phyloP scores from a whole-genome alignment of 2,329 filamentous ascomycete species.

The Thelonectria olida region DNA sequence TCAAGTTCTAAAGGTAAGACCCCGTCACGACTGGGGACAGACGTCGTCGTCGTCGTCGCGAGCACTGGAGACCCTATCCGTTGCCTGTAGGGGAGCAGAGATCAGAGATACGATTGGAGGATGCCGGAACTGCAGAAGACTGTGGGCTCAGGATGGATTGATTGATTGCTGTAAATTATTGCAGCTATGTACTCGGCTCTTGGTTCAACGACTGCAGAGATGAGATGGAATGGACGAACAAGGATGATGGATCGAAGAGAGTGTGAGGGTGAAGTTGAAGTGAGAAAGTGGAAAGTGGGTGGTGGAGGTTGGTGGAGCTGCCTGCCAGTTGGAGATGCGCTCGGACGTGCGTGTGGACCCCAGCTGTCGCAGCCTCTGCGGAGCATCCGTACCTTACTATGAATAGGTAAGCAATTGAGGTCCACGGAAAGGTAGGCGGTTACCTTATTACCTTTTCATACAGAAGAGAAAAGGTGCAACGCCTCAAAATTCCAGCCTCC shows the following conservation, averaged over 20 bases:
- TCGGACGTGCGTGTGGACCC: not conserved
- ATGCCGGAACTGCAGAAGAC: no score
- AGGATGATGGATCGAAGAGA: not conserved
- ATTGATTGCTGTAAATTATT: not conserved
- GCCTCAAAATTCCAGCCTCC: not conserved
- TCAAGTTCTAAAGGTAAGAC: constrained; percentile 7
- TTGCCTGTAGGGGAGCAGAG: no score
- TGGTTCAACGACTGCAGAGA: not conserved
- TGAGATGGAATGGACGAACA: not conserved
- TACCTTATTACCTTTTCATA: not conserved
- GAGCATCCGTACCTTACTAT: not conserved
- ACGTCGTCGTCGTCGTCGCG: not conserved
- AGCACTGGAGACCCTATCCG: no score
- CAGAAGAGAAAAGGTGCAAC: not conserved
- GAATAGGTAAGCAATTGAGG: no score
- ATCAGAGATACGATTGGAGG: no score
- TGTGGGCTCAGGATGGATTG: no score
- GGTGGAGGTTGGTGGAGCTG: not conserved
- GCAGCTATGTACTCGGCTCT: not conserved
- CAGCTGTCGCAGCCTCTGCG: no score
- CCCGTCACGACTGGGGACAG: no score
- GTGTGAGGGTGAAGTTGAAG: not conserved
- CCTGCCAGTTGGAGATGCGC: not conserved
- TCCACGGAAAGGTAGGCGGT: no score
- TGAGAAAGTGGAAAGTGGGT: not conserved